A percentile compares a stretch with the other conserved stretches of the same genome.
phyloP scores from a whole-genome alignment of 2,329 filamentous ascomycete genomes.

The Pseudogymnoascus sp. region DNA sequence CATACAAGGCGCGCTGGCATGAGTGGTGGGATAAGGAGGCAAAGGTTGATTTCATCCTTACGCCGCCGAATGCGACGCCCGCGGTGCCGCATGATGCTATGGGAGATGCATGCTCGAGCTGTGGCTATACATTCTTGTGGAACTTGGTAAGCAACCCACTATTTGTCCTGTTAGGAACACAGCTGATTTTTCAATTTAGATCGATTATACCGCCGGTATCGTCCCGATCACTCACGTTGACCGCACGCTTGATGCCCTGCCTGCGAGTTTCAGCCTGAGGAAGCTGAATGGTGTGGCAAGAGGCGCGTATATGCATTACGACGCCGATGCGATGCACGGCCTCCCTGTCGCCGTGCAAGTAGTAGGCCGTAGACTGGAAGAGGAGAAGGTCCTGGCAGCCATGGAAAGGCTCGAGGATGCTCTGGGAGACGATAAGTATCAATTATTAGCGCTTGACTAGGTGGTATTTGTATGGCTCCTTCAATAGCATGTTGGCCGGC shows the following conservation, averaged over 20 bases:
- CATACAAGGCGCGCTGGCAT: constrained; percentile 71
- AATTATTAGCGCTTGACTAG: constrained; percentile 38
- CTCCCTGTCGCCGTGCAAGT: constrained; percentile 82
- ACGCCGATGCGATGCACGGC: constrained; percentile 76
- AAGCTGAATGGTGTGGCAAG: constrained; percentile 71
- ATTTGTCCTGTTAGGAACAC: neutral
- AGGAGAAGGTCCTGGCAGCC: constrained; percentile 77
- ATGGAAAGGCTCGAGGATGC: constrained; percentile 76
- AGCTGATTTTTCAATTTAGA: constrained; percentile 34
- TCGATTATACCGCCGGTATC: constrained; percentile 80
- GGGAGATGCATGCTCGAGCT: constrained; percentile 76
- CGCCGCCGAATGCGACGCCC: constrained; percentile 83
- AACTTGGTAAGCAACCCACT: constrained; percentile 57
- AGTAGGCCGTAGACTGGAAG: constrained; percentile 70
- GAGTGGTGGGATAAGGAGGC: constrained; percentile 74
- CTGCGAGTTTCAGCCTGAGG: constrained; percentile 50
- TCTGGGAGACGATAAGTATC: constrained; percentile 51
- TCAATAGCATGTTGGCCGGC: neutral
- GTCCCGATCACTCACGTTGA: constrained; percentile 84
- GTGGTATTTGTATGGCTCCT: neutral
- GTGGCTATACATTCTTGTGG: constrained; percentile 90
- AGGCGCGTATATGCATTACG: constrained; percentile 81
- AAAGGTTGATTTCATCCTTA: constrained; percentile 69
- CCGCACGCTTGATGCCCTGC: constrained; percentile 56
- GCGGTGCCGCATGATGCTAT: constrained; percentile 83